Evolutionary conservation across 2,329 filamentous ascomycete species (phyloP).

Genomic region (Westerdykella sp.): DNA sequence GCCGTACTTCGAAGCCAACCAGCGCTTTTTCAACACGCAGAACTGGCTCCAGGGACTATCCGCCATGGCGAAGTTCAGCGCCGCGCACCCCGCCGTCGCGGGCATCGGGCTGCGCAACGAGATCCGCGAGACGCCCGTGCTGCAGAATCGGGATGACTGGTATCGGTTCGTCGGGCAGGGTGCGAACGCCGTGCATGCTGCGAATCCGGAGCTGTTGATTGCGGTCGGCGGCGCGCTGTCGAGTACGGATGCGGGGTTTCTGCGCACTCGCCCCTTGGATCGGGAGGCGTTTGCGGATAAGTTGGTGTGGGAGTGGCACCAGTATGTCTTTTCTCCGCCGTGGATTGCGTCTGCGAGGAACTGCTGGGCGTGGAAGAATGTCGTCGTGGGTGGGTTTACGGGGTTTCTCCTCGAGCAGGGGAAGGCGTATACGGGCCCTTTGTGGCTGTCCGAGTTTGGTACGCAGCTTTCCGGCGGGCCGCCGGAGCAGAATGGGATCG

Average conservation of each 20-base stretch:
- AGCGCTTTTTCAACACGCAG: conserved; percentile 49
- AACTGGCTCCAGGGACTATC: conserved; percentile 48
- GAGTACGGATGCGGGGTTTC: conserved; percentile 46
- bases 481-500: conserved; percentile 8
- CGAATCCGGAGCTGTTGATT: conserved; percentile 48
- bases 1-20: conserved; percentile 46
- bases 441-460: conserved; percentile 54
- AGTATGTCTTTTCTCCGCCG: conserved; percentile 38
- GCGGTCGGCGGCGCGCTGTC: conserved; percentile 49
- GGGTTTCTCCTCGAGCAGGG: conserved; percentile 50
- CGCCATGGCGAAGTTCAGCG: conserved; percentile 47
- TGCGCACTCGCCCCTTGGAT: conserved; percentile 41
- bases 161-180: conserved; percentile 44
- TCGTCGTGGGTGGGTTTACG: conserved; percentile 43
- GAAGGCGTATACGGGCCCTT: conserved; percentile 45
- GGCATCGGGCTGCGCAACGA: conserved; percentile 53
- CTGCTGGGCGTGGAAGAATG: conserved; percentile 40
- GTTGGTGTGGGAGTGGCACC: conserved; percentile 55
- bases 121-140: conserved; percentile 37
- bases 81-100: conserved; percentile 44
- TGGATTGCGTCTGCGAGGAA: conserved; percentile 42
- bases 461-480: conserved; percentile 31
- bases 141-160: conserved; percentile 50
- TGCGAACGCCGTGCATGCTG: conserved; percentile 45
- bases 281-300: conserved; percentile 40